Percentiles rank a stretch among this genome's conserved stretches.
These are phyloP conservation scores for Triadica sebifera DNA, from an alignment of 345 rosid genomes.

Conservation along the genomic window DNA sequence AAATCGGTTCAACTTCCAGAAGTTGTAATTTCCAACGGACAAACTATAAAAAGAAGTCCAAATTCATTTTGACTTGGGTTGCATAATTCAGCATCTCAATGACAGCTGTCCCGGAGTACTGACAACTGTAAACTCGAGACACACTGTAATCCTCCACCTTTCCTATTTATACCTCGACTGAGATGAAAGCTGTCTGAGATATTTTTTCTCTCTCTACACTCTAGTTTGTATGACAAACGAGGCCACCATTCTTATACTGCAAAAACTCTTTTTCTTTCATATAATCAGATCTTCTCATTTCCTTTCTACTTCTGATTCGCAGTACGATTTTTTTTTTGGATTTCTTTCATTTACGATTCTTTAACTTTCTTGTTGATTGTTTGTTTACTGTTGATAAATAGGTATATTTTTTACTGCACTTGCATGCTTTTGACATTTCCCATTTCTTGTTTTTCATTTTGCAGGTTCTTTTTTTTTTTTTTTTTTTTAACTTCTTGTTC, in stretches of 20 bases:
- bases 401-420: background rate
- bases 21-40: too few relatives aligned
- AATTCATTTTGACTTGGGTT: too few relatives aligned
- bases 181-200: background rate
- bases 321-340: background rate
- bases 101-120: too few relatives aligned
- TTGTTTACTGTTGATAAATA: background rate
- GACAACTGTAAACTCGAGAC: too few relatives aligned
- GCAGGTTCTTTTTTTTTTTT: background rate
- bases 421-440: background rate
- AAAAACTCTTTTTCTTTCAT: background rate
- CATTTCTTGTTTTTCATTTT: background rate
- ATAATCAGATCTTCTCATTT: background rate
- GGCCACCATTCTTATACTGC: background rate
- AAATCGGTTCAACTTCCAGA: too few relatives aligned
- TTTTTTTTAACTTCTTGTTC: background rate
- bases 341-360: background rate
- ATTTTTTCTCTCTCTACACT: slow-evolving; percentile 13
- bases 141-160: too few relatives aligned
- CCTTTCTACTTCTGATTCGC: background rate
- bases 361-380: background rate
- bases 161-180: background rate
- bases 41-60: too few relatives aligned
- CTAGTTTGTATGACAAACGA: background rate
- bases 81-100: too few relatives aligned